Conservation (phyloP, 345 rosid species). For the Eucalyptus marginata region DNA sequence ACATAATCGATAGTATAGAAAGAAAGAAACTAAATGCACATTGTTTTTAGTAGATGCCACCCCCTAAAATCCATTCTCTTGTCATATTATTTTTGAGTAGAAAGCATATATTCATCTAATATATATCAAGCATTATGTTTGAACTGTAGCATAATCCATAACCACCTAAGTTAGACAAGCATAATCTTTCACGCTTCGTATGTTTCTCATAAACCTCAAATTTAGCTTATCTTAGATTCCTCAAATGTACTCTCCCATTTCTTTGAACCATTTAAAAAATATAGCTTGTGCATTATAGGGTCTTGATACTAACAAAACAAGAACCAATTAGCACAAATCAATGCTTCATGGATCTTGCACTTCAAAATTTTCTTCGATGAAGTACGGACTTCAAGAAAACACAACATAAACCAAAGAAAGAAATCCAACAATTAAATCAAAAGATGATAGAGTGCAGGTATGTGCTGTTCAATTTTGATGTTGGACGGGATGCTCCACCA, state of each 20-base stretch:
- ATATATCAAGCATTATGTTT: neutral
- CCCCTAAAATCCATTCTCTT: neutral
- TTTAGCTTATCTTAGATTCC: neutral
- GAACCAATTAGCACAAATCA: neutral
- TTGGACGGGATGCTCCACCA: neutral
- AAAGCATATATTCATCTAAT: neutral
- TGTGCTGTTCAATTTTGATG: neutral
- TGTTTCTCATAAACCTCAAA: neutral
- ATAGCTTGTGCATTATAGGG: neutral
- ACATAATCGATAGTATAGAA: neutral
- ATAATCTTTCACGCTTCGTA: too few relatives aligned
- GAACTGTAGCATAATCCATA: neutral
- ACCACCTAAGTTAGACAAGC: neutral
- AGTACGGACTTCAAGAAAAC: neutral
- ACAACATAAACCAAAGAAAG: neutral
- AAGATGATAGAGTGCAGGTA: neutral
- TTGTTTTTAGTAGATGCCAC: neutral
- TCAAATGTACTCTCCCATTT: neutral
- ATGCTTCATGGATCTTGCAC: neutral
- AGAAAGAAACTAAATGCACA: rapidly evolving
- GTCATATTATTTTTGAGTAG: neutral
- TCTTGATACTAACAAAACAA: neutral
- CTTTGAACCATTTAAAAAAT: neutral
- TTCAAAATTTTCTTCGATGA: neutral
- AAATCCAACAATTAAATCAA: neutral